These are phyloP conservation scores for Glaciozyma antarctica DNA, from an alignment of 768 basidiomycete species.

Conservation along the genomic window DNA sequence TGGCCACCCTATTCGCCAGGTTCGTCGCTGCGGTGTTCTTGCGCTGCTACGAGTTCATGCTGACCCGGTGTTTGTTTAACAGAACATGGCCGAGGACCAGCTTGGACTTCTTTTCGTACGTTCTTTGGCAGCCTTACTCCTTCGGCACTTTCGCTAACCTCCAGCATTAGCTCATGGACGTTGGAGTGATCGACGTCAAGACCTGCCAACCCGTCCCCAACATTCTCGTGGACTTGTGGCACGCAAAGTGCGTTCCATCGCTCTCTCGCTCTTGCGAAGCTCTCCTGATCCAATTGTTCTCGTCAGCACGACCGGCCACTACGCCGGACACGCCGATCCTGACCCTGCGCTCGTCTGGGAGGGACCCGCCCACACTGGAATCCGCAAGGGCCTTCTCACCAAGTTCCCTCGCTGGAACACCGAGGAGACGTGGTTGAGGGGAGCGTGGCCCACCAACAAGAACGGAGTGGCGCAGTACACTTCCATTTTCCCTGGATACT, in stretches of 20 bases:
- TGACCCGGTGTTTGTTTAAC: background rate
- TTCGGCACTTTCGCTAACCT: background rate
- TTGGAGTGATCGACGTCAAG: conserved; percentile 39
- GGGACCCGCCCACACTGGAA: conserved; percentile 33
- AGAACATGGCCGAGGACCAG: conserved; percentile 39
- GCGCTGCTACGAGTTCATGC: background rate
- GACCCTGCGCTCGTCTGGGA: conserved; percentile 34
- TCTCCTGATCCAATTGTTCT: background rate
- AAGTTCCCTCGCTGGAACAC: conserved; percentile 37
- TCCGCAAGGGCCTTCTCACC: conserved; percentile 36
- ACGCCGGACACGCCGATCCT: conserved; percentile 38
- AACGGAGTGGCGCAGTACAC: conserved; percentile 38
- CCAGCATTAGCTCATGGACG: conserved; percentile 35
- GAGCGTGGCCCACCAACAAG: conserved; percentile 38
- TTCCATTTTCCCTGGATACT: conserved; percentile 37
- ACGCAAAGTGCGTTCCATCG: background rate
- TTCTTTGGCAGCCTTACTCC: background rate
- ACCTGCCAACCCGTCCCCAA: conserved; percentile 37
- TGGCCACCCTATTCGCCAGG: conserved; percentile 36
- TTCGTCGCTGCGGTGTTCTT: background rate
- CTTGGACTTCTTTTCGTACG: conserved; percentile 36
- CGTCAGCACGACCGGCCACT: conserved; percentile 37
- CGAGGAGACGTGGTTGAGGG: conserved; percentile 38
- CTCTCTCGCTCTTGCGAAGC: background rate
- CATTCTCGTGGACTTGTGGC: conserved; percentile 38